Evolutionary conservation across 2,329 filamentous ascomycete genomes (phyloP).

Genomic region (Emydomyces testavorans): DNA sequence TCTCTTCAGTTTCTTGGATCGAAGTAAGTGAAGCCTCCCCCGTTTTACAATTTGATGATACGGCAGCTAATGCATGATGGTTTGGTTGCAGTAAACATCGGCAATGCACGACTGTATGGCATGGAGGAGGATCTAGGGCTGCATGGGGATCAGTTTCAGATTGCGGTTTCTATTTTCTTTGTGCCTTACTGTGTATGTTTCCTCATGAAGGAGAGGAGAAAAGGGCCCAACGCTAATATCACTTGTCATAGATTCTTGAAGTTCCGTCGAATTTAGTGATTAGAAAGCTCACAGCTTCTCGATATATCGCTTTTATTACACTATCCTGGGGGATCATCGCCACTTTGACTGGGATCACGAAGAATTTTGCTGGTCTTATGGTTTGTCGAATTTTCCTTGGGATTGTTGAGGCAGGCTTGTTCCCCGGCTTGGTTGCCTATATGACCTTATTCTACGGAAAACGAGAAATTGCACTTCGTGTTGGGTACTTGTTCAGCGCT

Average conservation of each 20-base stretch:
- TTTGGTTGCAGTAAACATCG: conserved; percentile 51
- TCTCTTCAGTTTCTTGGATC: conserved; percentile 63
- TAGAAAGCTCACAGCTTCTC: conserved; percentile 50
- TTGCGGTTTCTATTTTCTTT: conserved; percentile 55
- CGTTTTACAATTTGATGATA: background rate
- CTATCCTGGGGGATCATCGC: conserved; percentile 46
- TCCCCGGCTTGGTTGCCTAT: conserved; percentile 57
- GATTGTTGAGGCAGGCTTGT: conserved; percentile 56
- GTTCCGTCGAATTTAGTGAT: conserved; percentile 55
- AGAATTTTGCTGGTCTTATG: conserved; percentile 54
- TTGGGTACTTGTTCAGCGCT: conserved; percentile 56
- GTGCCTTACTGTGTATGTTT: conserved; percentile 47
- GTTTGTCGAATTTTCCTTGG: conserved; percentile 59
- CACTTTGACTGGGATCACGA: conserved; percentile 50
- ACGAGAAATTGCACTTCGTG: conserved; percentile 57
- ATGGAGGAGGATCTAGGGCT: conserved; percentile 53
- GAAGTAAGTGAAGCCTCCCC: conserved; percentile 28
- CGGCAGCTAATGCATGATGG: background rate
- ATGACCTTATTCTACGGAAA: conserved; percentile 68
- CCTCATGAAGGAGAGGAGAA: background rate
- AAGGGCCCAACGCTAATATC: conserved; percentile 12
- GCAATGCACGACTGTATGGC: conserved; percentile 55
- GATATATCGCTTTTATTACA: conserved; percentile 46
- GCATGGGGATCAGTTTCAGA: conserved; percentile 56
- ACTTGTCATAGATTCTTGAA: conserved; percentile 41